Conservation (phyloP, 176 grass and related monocot genomes). For the Juncus inflexus region DNA sequence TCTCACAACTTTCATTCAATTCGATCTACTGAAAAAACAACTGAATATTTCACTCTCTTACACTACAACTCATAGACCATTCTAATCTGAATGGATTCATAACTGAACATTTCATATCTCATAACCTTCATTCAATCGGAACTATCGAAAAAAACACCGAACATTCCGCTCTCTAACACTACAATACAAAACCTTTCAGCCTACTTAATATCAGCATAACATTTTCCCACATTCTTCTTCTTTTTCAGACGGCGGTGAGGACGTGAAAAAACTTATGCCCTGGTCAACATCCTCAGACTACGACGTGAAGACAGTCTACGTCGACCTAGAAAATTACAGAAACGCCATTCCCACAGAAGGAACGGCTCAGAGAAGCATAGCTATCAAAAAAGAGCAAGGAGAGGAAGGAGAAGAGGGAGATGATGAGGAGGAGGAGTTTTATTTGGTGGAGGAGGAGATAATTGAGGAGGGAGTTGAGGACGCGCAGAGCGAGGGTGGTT, state of each 20-base stretch:
- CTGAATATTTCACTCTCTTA: too few species aligned
- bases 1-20: too few species aligned
- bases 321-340: slow-evolving; percentile 2
- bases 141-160: too few species aligned
- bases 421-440: slow-evolving; percentile 52
- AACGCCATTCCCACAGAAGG: slow-evolving; percentile 31
- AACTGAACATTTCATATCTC: too few species aligned
- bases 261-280: slow-evolving; percentile 38
- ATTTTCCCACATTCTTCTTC: background rate
- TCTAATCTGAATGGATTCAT: too few species aligned
- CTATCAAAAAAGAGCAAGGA: slow-evolving; percentile 58
- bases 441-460: slow-evolving; percentile 73
- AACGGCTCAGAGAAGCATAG: slow-evolving; percentile 57
- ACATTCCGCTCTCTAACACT: too few species aligned
- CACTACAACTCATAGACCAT: too few species aligned
- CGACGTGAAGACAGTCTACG: slow-evolving; percentile 26
- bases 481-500: slow-evolving; percentile 41
- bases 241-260: slow-evolving; percentile 48
- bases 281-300: slow-evolving; percentile 19
- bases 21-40: too few species aligned
- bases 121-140: too few species aligned
- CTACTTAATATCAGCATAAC: too few species aligned
- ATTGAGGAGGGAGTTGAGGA: slow-evolving; percentile 61
- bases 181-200: too few species aligned
- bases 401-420: slow-evolving; percentile 60